phyloP scores from a whole-genome alignment of 768 basidiomycete genomes.

The Leucocoprinus birnbaumii region DNA sequence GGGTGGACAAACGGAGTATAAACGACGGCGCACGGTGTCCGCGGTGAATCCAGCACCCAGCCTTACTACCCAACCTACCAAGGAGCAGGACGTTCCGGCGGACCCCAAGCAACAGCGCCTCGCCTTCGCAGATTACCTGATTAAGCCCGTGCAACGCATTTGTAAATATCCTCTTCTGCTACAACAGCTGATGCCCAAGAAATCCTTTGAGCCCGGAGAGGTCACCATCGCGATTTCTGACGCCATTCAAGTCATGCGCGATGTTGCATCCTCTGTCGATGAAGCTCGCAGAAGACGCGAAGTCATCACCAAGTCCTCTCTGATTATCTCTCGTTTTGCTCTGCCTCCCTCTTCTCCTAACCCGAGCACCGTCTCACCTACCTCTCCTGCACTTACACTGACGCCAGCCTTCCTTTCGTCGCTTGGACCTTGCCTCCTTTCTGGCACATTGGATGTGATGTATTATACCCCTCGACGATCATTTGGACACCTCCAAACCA shows the following conservation, averaged over 20 bases:
- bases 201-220: constrained; percentile 22
- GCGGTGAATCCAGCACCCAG: constrained; percentile 46
- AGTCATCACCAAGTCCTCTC: constrained; percentile 58
- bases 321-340: constrained; percentile 64
- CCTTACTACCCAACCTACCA: constrained; percentile 34
- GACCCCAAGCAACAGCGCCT: constrained; percentile 35
- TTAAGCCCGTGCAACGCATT: constrained; percentile 95
- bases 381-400: constrained; percentile 33
- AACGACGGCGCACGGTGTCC: constrained; percentile 44
- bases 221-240: constrained; percentile 43
- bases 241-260: constrained; percentile 70
- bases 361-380: constrained; percentile 15
- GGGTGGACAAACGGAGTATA: constrained; percentile 19
- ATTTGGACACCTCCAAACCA: constrained; percentile 25
- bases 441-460: constrained; percentile 87
- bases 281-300: constrained; percentile 73
- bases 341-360: constrained; percentile 21
- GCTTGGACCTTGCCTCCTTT: constrained; percentile 75
- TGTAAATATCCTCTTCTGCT: constrained; percentile 94
- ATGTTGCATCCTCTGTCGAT: constrained; percentile 75
- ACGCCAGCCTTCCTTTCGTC: constrained; percentile 63
- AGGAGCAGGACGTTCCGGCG: constrained; percentile 20
- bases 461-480: constrained; percentile 54
- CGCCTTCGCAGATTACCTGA: constrained; percentile 83
- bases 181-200: constrained; percentile 51